phyloP scores from a whole-genome alignment of 2,329 filamentous ascomycete genomes.

The Penicillium sp. region DNA sequence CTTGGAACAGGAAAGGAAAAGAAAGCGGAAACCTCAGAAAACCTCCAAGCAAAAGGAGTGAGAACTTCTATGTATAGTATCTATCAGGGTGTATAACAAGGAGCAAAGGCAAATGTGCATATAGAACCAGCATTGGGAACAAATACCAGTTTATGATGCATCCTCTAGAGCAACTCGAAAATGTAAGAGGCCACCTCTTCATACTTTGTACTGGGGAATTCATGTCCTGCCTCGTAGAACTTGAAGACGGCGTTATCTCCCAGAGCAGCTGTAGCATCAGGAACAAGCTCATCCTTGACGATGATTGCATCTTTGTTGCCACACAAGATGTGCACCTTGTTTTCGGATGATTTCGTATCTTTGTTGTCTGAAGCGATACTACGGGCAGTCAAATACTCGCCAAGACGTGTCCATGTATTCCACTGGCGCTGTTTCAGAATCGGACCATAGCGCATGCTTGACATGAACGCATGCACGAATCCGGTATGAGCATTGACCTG shows the following conservation, averaged over 20 bases:
- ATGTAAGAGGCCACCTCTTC: conserved; percentile 60
- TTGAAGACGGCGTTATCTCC: conserved; percentile 61
- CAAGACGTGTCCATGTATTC: conserved; percentile 62
- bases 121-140: neutral
- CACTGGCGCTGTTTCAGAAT: conserved; percentile 61
- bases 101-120: neutral
- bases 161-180: conserved; percentile 40
- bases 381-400: conserved; percentile 49
- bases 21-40: neutral
- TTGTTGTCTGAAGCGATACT: conserved; percentile 30
- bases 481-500: conserved; percentile 67
- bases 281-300: conserved; percentile 62
- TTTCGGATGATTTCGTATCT: conserved; percentile 36
- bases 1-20: conserved; percentile 1
- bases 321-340: conserved; percentile 65
- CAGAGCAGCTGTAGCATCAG: conserved; percentile 61
- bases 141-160: neutral
- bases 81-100: conserved; percentile 5
- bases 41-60: neutral
- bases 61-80: conserved; percentile 9
- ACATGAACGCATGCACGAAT: conserved; percentile 71
- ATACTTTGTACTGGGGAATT: conserved; percentile 65
- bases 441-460: conserved; percentile 68
- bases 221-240: conserved; percentile 66
- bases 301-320: conserved; percentile 69